phyloP scores from a whole-genome alignment of 2,329 filamentous ascomycete genomes.

The Fonsecaea erecta region DNA sequence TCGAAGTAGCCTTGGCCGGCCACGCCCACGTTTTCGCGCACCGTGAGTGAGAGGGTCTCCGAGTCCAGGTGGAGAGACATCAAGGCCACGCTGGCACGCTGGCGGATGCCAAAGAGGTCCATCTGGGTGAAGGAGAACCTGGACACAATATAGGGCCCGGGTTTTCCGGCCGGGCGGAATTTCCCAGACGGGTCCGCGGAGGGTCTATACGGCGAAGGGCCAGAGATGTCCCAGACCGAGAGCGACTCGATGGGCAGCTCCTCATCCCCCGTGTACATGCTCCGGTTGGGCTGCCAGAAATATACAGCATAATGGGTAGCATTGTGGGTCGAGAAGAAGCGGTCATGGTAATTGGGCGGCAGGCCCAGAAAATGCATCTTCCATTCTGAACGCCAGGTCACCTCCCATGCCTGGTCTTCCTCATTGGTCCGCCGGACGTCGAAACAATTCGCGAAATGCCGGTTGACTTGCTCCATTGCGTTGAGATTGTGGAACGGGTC shows the following conservation, averaged over 20 bases:
- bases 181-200: constrained; percentile 55
- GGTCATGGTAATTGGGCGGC: constrained; percentile 59
- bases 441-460: constrained; percentile 65
- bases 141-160: constrained; percentile 54
- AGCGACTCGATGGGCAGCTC: constrained; percentile 63
- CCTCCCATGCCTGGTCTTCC: constrained; percentile 28
- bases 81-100: constrained; percentile 57
- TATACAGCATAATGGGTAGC: constrained; percentile 65
- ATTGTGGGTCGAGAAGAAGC: constrained; percentile 67
- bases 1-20: constrained; percentile 53
- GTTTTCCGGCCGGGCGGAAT: constrained; percentile 42
- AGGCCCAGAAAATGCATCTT: constrained; percentile 64
- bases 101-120: constrained; percentile 58
- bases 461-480: constrained; percentile 57
- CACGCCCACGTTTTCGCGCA: constrained; percentile 62
- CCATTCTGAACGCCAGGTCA: constrained; percentile 63
- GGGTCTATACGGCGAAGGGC: constrained; percentile 55
- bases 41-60: constrained; percentile 54
- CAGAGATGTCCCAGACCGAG: constrained; percentile 64
- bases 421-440: constrained; percentile 47
- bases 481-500: constrained; percentile 59
- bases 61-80: constrained; percentile 58
- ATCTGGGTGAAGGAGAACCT: constrained; percentile 59
- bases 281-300: constrained; percentile 64
- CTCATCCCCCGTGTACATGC: constrained; percentile 58